These are phyloP conservation scores for Rhododendron ferrugineum DNA, from an alignment of 148 eudicot genomes.

Conservation along the genomic window DNA sequence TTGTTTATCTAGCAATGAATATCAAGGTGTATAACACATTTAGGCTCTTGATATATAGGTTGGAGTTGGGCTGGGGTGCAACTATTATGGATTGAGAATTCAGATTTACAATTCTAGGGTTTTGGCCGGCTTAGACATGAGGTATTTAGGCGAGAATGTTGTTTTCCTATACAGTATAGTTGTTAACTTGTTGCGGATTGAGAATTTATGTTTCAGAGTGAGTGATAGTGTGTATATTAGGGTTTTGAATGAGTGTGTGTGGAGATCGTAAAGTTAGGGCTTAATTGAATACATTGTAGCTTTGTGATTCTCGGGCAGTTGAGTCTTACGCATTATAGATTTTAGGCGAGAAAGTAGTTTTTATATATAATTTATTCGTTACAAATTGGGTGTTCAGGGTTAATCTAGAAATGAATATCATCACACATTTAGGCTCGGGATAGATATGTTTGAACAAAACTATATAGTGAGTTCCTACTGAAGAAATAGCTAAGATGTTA, in stretches of 20 bases:
- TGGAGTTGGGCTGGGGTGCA: too few species aligned
- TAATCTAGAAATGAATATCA: background rate
- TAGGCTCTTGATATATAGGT: too few species aligned
- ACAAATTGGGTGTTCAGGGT: background rate
- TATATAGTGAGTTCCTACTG: background rate
- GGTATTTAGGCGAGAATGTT: background rate
- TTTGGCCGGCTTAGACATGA: background rate
- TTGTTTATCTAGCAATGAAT: background rate
- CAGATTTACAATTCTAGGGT: background rate
- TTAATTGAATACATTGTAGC: background rate
- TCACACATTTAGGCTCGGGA: background rate
- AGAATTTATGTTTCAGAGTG: background rate
- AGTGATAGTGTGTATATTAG: background rate
- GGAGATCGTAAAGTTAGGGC: background rate
- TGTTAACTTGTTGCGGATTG: background rate
- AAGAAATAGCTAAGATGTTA: background rate
- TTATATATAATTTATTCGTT: background rate
- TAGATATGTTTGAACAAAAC: background rate
- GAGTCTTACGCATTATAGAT: background rate
- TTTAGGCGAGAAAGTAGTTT: background rate
- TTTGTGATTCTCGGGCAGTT: background rate
- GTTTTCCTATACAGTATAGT: background rate
- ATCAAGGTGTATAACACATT: too few species aligned
- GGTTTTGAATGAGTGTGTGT: background rate
- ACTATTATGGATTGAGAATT: background rate